These are phyloP conservation scores for Mortierella hygrophila DNA, from an alignment of 192 early-diverging fungal species.

Conservation along the genomic window DNA sequence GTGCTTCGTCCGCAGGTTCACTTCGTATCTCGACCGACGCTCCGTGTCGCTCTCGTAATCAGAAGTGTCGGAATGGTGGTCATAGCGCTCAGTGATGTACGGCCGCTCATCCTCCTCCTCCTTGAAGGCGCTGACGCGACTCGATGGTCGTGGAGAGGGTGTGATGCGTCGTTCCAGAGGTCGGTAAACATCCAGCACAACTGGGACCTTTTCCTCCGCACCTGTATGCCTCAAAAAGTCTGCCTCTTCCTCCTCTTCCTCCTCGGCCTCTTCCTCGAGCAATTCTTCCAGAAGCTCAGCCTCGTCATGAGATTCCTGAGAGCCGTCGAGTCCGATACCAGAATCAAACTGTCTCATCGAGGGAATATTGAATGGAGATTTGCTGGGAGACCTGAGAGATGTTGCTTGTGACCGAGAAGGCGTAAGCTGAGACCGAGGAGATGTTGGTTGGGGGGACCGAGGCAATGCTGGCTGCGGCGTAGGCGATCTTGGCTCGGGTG, in stretches of 20 bases:
- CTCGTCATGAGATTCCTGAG: slow-evolving; percentile 25
- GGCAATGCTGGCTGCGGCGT: background rate
- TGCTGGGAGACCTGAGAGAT: background rate
- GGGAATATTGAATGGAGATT: slow-evolving; percentile 8
- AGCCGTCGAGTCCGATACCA: slow-evolving; percentile 29
- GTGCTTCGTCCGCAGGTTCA: background rate
- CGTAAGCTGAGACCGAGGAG: background rate
- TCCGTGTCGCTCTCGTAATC: background rate
- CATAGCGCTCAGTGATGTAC: background rate
- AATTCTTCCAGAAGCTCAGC: background rate
- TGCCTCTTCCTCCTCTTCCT: background rate
- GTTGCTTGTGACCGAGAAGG: background rate
- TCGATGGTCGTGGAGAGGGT: background rate
- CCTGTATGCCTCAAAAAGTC: background rate
- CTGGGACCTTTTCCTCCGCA: background rate
- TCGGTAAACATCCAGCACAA: background rate
- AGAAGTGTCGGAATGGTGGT: background rate
- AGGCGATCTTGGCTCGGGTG: background rate
- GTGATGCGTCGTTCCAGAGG: background rate
- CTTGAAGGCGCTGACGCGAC: background rate
- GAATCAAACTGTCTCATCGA: slow-evolving; percentile 36
- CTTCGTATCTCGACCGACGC: background rate
- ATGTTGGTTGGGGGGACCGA: background rate
- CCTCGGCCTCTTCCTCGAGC: background rate
- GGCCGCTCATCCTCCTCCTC: background rate